phyloP scores from a whole-genome alignment of 2,329 filamentous ascomycete species.

The Exophiala sp. region DNA sequence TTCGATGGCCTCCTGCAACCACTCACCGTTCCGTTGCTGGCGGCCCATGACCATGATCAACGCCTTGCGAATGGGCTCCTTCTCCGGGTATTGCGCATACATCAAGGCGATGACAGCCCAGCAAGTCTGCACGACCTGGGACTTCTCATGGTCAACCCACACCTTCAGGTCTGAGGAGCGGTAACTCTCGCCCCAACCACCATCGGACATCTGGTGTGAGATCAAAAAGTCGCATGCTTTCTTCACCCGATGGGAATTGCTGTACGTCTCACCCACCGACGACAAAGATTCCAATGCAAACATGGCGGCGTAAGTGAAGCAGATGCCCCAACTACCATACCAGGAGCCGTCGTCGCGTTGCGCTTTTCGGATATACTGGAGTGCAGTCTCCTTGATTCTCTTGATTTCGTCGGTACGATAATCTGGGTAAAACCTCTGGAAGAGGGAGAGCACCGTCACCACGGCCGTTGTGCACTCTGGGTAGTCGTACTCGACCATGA shows the following conservation, averaged over 20 bases:
- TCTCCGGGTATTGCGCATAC: constrained; percentile 76
- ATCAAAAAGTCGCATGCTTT: constrained; percentile 83
- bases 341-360: constrained; percentile 84
- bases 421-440: constrained; percentile 74
- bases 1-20: constrained; percentile 92
- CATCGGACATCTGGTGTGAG: constrained; percentile 78
- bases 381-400: constrained; percentile 66
- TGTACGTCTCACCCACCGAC: constrained; percentile 76
- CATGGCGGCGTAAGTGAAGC: constrained; percentile 96
- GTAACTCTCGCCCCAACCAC: constrained; percentile 97
- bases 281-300: constrained; percentile 87
- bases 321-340: constrained; percentile 98
- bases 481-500: constrained; percentile 99
- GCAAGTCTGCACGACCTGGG: constrained; percentile 89
- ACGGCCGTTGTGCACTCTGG: constrained; percentile 96
- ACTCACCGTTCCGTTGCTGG: constrained; percentile 86
- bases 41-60: constrained; percentile 78
- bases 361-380: constrained; percentile 75
- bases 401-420: constrained; percentile 76
- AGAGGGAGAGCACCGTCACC: constrained; percentile 80
- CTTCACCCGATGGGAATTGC: constrained; percentile 65
- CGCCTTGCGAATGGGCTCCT: constrained; percentile 67
- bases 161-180: constrained; percentile 72
- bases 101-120: constrained; percentile 83
- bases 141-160: constrained; percentile 68